These are phyloP conservation scores for Pyrus hybrid DNA, from an alignment of 331 rosid genomes.

Conservation along the genomic window DNA sequence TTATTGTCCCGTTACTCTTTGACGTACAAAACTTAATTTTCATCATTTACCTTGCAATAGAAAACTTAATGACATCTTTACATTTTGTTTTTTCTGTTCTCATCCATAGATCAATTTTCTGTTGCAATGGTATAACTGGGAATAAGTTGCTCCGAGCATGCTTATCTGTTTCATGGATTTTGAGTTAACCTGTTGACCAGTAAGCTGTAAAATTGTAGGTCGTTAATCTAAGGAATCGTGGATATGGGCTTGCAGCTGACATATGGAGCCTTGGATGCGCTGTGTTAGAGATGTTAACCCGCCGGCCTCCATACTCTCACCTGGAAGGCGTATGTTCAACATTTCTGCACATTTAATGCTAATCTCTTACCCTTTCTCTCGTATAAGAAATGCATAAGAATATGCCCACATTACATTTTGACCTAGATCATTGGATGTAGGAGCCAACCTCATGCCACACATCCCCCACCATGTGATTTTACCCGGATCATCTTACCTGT, in stretches of 20 bases:
- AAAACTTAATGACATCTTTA: background rate
- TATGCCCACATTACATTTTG: background rate
- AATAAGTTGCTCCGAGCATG: background rate
- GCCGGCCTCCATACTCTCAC: slow-evolving; percentile 53
- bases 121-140: background rate
- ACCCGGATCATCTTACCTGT: background rate
- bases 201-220: slow-evolving; percentile 43
- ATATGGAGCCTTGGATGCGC: slow-evolving; percentile 61
- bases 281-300: slow-evolving; percentile 86
- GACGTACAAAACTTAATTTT: background rate
- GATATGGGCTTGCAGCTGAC: slow-evolving; percentile 54
- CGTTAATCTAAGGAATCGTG: slow-evolving; percentile 56
- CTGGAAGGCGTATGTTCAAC: slow-evolving; percentile 51
- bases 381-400: background rate
- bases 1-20: background rate
- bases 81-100: background rate
- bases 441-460: background rate
- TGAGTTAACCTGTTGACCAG: background rate
- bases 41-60: background rate
- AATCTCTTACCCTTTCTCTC: background rate
- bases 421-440: background rate
- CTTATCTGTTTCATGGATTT: background rate
- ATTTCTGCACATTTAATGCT: background rate
- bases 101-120: background rate
- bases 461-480: background rate